Percentiles rank a stretch among this genome's conserved stretches.
These are phyloP conservation scores for Globisporangium nagaii DNA, from an alignment of 352 stramenopile genomes.

Conservation along the genomic window DNA sequence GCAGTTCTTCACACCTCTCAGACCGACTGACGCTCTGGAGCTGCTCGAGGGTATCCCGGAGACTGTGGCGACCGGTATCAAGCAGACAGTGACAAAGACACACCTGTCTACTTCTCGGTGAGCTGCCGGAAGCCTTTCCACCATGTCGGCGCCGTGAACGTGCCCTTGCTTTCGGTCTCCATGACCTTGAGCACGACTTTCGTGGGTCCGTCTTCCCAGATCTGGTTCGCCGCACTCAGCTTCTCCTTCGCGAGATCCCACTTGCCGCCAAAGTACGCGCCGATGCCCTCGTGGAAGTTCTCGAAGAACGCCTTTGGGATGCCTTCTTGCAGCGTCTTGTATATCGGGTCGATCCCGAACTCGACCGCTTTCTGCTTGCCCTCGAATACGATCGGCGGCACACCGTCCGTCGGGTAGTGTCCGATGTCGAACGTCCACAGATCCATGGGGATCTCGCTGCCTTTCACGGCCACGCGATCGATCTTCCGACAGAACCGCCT, in stretches of 20 bases:
- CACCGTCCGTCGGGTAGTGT: conserved; percentile 57
- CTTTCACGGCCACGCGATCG: conserved; percentile 96
- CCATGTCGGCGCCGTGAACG: conserved; percentile 73
- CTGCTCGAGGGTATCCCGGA: no score
- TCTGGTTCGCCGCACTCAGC: conserved; percentile 87
- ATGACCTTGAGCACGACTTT: conserved; percentile 88
- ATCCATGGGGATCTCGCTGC: conserved; percentile 92
- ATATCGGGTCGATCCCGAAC: conserved; percentile 71
- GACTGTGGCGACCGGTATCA: no score
- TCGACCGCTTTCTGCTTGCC: conserved; percentile 80
- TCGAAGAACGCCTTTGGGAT: conserved; percentile 87
- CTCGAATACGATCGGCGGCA: conserved; percentile 48
- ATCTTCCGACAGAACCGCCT: conserved; percentile 90
- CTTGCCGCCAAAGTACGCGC: conserved; percentile 90
- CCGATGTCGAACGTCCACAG: conserved; percentile 94
- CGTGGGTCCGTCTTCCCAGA: conserved; percentile 82
- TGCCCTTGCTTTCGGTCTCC: conserved; percentile 85
- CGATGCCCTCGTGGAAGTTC: conserved; percentile 90
- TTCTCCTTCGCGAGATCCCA: conserved; percentile 83
- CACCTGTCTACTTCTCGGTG: conserved; percentile 82
- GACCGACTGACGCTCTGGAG: no score
- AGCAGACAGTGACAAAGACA: background rate
- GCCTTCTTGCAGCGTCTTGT: conserved; percentile 64
- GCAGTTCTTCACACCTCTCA: no score
- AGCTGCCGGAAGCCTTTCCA: conserved; percentile 92